A percentile compares a stretch with the other conserved stretches of the same genome.
phyloP scores from a whole-genome alignment of 1,284 basidiomycete species.

The Rhodotorula sp. region DNA sequence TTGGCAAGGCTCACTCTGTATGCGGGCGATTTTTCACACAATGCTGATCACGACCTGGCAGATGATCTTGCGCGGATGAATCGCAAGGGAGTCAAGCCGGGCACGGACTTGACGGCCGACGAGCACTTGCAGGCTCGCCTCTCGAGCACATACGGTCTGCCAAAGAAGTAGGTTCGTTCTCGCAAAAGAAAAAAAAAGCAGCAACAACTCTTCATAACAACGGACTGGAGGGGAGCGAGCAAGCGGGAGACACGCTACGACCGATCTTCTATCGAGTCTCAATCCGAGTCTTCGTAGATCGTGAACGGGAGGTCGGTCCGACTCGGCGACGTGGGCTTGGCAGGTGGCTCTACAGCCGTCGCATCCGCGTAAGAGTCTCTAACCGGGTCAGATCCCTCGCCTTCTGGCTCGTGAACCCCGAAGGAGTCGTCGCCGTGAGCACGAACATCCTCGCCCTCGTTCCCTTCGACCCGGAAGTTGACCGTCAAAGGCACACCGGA shows the following conservation, averaged over 20 bases:
- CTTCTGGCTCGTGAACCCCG: neutral
- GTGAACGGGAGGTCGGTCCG: neutral
- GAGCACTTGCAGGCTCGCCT: constrained; percentile 32
- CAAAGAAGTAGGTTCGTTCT: neutral
- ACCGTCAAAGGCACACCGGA: no score
- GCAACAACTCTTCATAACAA: neutral
- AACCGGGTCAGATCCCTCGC: neutral
- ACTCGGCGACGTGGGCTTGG: neutral
- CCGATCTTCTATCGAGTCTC: neutral
- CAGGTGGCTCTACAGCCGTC: neutral
- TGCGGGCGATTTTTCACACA: no score
- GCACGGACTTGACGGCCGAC: constrained; percentile 21
- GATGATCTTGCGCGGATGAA: constrained; percentile 35
- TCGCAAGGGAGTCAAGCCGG: constrained; percentile 32
- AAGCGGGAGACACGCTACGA: neutral
- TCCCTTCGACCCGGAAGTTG: no score
- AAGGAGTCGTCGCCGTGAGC: neutral
- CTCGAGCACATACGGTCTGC: constrained; percentile 28
- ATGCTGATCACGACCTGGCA: neutral
- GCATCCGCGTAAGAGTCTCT: neutral
- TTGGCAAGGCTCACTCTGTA: neutral
- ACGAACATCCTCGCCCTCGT: no score
- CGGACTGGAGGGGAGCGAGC: neutral
- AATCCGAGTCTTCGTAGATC: constrained; percentile 11
- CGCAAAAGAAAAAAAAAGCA: neutral